phyloP scores from a whole-genome alignment of 1,284 basidiomycete genomes.

The Erythrobasidium hasegawianum region DNA sequence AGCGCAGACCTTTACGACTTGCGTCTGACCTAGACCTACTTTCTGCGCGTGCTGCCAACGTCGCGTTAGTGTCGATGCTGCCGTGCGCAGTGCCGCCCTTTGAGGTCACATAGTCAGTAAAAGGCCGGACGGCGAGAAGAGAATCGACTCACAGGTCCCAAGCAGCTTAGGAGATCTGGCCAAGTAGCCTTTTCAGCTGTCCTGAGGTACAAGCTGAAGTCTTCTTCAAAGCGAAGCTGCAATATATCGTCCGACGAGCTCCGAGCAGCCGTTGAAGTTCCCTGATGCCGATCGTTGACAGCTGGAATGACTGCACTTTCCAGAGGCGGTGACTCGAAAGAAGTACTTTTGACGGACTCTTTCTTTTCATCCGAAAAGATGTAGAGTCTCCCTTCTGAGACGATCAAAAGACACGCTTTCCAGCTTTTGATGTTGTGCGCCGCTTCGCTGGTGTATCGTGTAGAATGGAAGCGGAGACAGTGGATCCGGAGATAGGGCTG shows the following conservation, averaged over 20 bases:
- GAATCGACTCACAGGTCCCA: too few species aligned
- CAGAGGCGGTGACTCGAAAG: background rate
- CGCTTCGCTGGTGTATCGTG: background rate
- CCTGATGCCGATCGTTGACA: background rate
- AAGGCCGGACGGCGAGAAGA: too few species aligned
- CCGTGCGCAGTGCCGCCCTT: too few species aligned
- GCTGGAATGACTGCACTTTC: background rate
- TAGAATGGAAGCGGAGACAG: conserved; percentile 4
- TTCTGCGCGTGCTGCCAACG: too few species aligned
- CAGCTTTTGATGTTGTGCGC: background rate
- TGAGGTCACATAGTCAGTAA: too few species aligned
- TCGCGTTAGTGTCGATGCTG: too few species aligned
- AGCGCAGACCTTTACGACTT: too few species aligned
- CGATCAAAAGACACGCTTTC: background rate
- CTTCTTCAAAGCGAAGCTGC: conserved; percentile 7
- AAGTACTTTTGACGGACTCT: background rate
- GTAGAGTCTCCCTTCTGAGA: background rate
- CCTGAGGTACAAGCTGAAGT: background rate
- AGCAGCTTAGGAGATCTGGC: conserved; percentile 6
- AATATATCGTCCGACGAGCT: background rate
- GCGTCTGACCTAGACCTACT: too few species aligned
- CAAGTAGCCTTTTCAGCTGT: background rate
- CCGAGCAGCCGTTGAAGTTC: background rate
- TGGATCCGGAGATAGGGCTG: conserved; percentile 5
- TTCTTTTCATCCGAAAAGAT: background rate